Conservation (phyloP, 2,329 filamentous ascomycete species). For the Talaromyces sp. region DNA sequence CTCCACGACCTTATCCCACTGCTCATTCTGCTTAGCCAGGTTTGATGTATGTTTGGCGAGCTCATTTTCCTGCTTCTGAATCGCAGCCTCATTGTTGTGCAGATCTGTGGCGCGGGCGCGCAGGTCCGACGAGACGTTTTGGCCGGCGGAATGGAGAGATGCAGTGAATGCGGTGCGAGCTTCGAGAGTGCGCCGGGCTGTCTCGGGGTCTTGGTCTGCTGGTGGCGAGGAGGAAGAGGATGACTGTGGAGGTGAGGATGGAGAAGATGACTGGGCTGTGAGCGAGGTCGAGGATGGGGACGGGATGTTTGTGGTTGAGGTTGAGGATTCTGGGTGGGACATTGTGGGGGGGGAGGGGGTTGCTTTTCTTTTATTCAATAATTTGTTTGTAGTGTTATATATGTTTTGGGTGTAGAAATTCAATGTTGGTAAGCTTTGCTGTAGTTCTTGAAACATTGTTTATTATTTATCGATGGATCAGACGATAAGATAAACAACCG, state of each 20-base stretch:
- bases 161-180: constrained; percentile 40
- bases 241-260: constrained; percentile 13
- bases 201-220: constrained; percentile 4
- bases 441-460: background rate
- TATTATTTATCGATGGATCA: background rate
- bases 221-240: constrained; percentile 15
- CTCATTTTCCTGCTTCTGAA: constrained; percentile 52
- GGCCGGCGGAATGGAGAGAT: constrained; percentile 38
- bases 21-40: constrained; percentile 48
- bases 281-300: background rate
- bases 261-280: constrained; percentile 9
- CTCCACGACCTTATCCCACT: constrained; percentile 51
- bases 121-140: constrained; percentile 48
- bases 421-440: background rate
- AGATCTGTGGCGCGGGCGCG: constrained; percentile 51
- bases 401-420: background rate
- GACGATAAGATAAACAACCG: background rate
- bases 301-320: constrained; percentile 1
- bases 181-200: constrained; percentile 30
- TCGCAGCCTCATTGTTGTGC: constrained; percentile 50
- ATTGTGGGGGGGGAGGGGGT: background rate
- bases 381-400: background rate
- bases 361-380: background rate
- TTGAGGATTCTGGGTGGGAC: background rate
- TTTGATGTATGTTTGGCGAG: constrained; percentile 45